Conservation (phyloP, 768 basidiomycete species). For the Baorangia bicolor region DNA sequence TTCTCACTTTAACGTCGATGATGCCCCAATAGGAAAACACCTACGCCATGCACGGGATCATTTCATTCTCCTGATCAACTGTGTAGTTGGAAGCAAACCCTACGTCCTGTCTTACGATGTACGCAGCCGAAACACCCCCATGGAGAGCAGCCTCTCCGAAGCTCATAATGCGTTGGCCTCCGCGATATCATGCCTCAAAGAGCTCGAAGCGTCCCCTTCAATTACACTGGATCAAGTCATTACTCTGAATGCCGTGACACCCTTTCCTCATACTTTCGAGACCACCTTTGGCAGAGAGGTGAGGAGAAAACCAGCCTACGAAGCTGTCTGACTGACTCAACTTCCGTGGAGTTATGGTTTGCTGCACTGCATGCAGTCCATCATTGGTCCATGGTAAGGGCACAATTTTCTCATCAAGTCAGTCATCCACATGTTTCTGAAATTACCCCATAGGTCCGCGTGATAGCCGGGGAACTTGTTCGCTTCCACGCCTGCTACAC, state of each 20-base stretch:
- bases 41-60: constrained; percentile 84
- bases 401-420: background rate
- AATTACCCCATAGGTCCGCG: constrained; percentile 57
- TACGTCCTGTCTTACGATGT: constrained; percentile 72
- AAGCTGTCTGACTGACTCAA: background rate
- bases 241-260: constrained; percentile 78
- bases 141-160: constrained; percentile 66
- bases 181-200: constrained; percentile 55
- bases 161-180: constrained; percentile 58
- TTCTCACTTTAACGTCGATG: background rate
- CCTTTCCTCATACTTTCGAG: constrained; percentile 68
- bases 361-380: constrained; percentile 83
- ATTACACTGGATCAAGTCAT: constrained; percentile 55
- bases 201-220: constrained; percentile 41
- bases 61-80: constrained; percentile 65
- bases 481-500: constrained; percentile 24
- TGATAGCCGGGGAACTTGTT: constrained; percentile 82
- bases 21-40: constrained; percentile 66
- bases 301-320: constrained; percentile 6
- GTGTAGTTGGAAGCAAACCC: constrained; percentile 44
- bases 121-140: constrained; percentile 75
- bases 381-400: constrained; percentile 84
- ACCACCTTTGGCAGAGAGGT: constrained; percentile 87
- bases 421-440: constrained; percentile 7
- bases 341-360: constrained; percentile 69